These are phyloP conservation scores for Astragalus glycyphyllos DNA, from an alignment of 306 rosid species.

Conservation along the genomic window DNA sequence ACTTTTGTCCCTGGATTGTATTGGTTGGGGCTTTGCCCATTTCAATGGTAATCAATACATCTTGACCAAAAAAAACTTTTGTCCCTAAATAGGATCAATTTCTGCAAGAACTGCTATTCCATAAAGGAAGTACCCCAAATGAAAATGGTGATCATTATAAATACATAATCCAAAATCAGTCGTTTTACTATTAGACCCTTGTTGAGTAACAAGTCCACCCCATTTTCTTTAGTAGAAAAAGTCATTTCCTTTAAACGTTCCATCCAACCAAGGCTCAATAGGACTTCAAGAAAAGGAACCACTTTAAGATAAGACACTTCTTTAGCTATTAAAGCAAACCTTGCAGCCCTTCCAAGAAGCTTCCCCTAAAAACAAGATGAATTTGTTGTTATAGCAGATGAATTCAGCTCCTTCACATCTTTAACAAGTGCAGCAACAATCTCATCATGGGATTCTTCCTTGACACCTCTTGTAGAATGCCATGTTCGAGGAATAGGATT, in stretches of 20 bases:
- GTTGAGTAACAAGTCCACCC: conserved; percentile 40
- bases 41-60: too few species aligned
- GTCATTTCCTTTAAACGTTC: conserved; percentile 80
- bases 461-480: conserved; percentile 69
- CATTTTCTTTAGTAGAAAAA: conserved; percentile 72
- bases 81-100: conserved; percentile 57
- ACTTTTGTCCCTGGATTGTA: conserved; percentile 48
- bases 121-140: conserved; percentile 1
- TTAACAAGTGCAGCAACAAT: conserved; percentile 66
- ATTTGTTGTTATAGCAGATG: conserved; percentile 46
- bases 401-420: conserved; percentile 65
- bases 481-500: conserved; percentile 34
- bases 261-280: conserved; percentile 87
- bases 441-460: conserved; percentile 55
- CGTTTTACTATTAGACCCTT: too few species aligned
- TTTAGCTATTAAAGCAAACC: conserved; percentile 88
- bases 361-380: conserved; percentile 82
- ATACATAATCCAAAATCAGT: too few species aligned
- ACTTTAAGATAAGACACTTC: conserved; percentile 61
- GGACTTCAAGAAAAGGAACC: conserved; percentile 61
- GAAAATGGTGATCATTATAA: too few species aligned
- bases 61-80: too few species aligned
- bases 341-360: conserved; percentile 76
- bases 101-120: conserved; percentile 83
- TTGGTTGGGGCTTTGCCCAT: too few species aligned